Evolutionary conservation across 1,284 basidiomycete species (phyloP), one percentile per base, ranked within the genome.

Genomic region (Puccinia coronata): DNA sequence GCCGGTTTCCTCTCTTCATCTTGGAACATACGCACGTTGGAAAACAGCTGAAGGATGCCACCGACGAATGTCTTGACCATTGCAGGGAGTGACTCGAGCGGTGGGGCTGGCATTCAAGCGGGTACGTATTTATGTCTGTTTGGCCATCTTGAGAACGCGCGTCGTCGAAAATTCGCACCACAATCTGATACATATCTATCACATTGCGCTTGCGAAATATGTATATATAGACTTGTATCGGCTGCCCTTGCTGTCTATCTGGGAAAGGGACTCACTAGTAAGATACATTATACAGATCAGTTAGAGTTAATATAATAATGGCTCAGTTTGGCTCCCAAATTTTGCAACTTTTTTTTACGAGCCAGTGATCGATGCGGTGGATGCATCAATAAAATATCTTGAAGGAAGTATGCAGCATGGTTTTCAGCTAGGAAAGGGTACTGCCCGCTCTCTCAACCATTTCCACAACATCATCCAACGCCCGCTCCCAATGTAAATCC

Each of bases 381-480:
- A 88, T 20, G 85, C 86, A 16, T 94, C 92, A 0, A 91, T 91
- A 0, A 85, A 86, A 9, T 98, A 92, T 84, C 93, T 93, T 0
- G 90, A 95, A 84, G 86, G 89, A 0, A 94, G 92, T 0, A 96
- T 98, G 65, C 89, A 90, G 43, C 89, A 90, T 0, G 92, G 95
- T 0, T 87, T 89, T 65, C 86, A 90, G 0, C 89, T 96, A 1
- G 96, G 95, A 1, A 86, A 88, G 11, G 95, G 96, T 0, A 88
- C 92, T 80, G 95, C n/a, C n/a, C n/a, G 95, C 0, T 95, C 96
- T 0, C 88, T 98, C 28, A 94, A 98, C 86, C 95, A 98, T 85
- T 88, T 92, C 76, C 92, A 94, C 84, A 88, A 90, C 0, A 87
- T 91, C n/a, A 85, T 87, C 0, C 86, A 84, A 14, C 87, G 89